phyloP scores from a whole-genome alignment of 768 basidiomycete genomes.

The Boletus pseudo-olivaceus region DNA sequence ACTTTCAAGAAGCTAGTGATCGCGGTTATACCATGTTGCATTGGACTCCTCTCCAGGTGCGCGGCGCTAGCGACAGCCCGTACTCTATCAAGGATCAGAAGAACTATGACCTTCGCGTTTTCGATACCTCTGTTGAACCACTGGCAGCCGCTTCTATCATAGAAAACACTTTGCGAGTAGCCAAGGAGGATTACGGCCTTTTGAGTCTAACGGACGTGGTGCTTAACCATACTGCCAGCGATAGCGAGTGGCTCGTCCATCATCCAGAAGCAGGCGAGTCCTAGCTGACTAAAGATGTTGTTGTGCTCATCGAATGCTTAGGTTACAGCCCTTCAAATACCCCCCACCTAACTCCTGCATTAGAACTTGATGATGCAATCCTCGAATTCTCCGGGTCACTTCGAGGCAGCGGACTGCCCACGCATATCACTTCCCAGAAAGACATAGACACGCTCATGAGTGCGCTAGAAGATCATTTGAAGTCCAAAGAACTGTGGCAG shows the following conservation, averaged over 20 bases:
- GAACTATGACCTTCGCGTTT: conserved; percentile 75
- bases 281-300: neutral
- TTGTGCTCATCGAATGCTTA: conserved; percentile 28
- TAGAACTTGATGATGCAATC: conserved; percentile 87
- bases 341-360: conserved; percentile 88
- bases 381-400: conserved; percentile 75
- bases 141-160: conserved; percentile 57
- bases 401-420: conserved; percentile 65
- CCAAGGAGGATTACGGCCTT: conserved; percentile 83
- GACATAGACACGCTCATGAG: conserved; percentile 68
- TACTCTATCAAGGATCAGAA: conserved; percentile 92
- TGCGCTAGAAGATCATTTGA: conserved; percentile 59
- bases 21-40: conserved; percentile 99
- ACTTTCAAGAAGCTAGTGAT: conserved; percentile 80
- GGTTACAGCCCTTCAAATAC: conserved; percentile 90
- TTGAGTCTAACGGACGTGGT: conserved; percentile 93
- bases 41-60: conserved; percentile 90
- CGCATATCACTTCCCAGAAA: conserved; percentile 52
- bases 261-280: conserved; percentile 91
- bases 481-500: conserved; percentile 80
- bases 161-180: conserved; percentile 60
- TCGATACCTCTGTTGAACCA: conserved; percentile 39
- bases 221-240: conserved; percentile 95
- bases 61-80: conserved; percentile 86
- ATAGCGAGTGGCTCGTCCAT: conserved; percentile 84